These are phyloP conservation scores for Pyrus hybrid DNA, from an alignment of 331 rosid genomes.

Conservation along the genomic window DNA sequence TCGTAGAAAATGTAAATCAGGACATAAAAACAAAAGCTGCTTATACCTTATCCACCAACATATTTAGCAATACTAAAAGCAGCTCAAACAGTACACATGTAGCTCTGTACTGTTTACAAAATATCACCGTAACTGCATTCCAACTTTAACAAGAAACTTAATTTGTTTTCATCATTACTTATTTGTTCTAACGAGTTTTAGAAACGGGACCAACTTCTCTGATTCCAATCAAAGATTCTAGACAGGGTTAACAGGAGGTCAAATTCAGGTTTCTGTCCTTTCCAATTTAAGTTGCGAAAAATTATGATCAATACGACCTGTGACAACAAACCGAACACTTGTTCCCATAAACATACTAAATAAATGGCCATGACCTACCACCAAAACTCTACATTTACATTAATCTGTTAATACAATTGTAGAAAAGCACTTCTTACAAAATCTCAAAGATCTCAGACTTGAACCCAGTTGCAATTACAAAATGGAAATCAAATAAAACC, in stretches of 20 bases:
- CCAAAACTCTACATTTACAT: neutral
- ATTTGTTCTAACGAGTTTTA: neutral
- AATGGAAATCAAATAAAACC: neutral
- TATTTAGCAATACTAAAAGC: neutral
- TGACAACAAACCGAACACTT: neutral
- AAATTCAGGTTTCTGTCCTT: neutral
- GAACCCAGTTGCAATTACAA: neutral
- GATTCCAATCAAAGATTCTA: neutral
- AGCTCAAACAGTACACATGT: neutral
- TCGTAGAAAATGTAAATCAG: neutral
- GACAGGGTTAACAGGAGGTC: neutral
- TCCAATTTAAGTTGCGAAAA: neutral
- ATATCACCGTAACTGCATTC: neutral
- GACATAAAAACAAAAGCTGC: neutral
- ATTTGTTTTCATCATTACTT: neutral
- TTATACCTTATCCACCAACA: too few relatives aligned
- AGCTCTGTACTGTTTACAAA: neutral
- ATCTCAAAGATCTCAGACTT: neutral
- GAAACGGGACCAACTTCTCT: neutral
- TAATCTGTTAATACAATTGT: neutral
- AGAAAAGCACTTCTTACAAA: neutral
- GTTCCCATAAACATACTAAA: neutral
- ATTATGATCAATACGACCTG: neutral
- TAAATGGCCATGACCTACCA: neutral
- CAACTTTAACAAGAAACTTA: neutral